Conservation (phyloP, 176 grass and related monocot genomes). For the Melocanna baccifera region DNA sequence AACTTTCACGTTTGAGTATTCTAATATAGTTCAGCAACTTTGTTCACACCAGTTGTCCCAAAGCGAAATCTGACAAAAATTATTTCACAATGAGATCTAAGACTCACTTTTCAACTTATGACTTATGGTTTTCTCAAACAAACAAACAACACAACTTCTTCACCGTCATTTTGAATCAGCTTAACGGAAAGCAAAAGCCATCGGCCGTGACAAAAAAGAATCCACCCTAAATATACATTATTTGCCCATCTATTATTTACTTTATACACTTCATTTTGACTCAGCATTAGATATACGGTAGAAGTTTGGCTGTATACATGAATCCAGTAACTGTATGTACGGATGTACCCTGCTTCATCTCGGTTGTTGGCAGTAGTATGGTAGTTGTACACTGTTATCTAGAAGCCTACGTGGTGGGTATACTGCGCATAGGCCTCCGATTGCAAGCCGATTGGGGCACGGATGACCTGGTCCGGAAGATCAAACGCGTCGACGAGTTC, state of each 20-base stretch:
- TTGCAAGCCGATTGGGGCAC: slow-evolving; percentile 82
- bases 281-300: background rate
- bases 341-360: background rate
- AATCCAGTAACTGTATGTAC: background rate
- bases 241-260: slow-evolving; percentile 18
- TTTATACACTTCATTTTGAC: slow-evolving; percentile 1
- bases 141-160: no score
- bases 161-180: no score
- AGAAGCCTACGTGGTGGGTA: slow-evolving; percentile 76
- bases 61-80: background rate
- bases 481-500: slow-evolving; percentile 87
- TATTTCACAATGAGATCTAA: slow-evolving; percentile 4
- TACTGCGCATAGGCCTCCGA: slow-evolving; percentile 85
- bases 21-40: background rate
- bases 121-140: no score
- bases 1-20: background rate
- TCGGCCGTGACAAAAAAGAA: no score
- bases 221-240: background rate
- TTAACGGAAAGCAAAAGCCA: no score
- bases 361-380: background rate
- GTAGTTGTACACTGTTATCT: background rate
- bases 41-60: background rate
- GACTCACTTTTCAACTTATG: no score
- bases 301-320: background rate
- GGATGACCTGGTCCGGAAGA: slow-evolving; percentile 77